phyloP scores from a whole-genome alignment of 148 eudicot genomes.

The Fagopyrum tataricum region DNA sequence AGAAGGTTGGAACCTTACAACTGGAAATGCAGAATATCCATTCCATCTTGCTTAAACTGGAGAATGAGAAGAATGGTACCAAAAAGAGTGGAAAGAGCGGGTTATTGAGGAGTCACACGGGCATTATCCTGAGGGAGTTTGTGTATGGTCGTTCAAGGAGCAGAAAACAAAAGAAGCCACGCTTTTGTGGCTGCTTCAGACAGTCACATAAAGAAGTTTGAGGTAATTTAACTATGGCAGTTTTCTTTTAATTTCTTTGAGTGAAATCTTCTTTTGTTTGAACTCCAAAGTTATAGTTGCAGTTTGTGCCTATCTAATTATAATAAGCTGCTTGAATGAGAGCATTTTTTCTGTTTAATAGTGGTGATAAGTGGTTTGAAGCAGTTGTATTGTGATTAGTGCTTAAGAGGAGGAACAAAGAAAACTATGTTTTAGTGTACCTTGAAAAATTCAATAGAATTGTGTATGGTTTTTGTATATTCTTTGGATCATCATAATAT shows the following conservation, averaged over 20 bases:
- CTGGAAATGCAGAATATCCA: conserved; percentile 64
- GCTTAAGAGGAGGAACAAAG: background rate
- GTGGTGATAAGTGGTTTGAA: background rate
- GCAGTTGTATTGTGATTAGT: conserved; percentile 2
- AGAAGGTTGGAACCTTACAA: conserved; percentile 58
- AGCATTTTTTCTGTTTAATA: background rate
- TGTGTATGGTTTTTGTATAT: background rate
- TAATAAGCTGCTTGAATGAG: too few species aligned
- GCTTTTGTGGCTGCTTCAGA: conserved; percentile 57
- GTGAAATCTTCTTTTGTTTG: background rate
- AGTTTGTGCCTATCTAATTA: background rate
- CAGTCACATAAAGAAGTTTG: conserved; percentile 25
- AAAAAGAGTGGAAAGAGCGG: background rate
- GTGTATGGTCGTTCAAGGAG: conserved; percentile 43
- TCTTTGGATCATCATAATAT: background rate
- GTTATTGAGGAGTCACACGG: conserved; percentile 30
- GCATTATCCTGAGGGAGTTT: conserved; percentile 51
- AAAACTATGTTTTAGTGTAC: background rate
- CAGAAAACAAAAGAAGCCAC: conserved; percentile 46
- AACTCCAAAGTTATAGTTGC: background rate
- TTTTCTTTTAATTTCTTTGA: background rate
- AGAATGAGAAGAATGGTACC: conserved; percentile 44
- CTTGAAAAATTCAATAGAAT: background rate
- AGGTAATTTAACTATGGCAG: conserved; percentile 5
- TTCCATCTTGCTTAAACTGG: conserved; percentile 40